Base-by-base conservation (phyloP, 1,284 basidiomycete genomes). In the Golubevia sp. region DNA sequence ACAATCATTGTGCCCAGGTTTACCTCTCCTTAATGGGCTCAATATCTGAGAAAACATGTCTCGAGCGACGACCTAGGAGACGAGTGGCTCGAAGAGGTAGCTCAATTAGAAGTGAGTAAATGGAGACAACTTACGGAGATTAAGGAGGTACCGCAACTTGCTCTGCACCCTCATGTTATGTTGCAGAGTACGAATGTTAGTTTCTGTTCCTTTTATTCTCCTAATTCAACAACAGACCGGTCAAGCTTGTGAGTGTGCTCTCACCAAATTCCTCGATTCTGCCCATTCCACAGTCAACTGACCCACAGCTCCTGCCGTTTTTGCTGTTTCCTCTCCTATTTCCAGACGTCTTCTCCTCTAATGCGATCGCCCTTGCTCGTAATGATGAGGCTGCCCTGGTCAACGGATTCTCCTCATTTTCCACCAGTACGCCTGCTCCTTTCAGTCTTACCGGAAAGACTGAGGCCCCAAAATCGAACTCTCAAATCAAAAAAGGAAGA, bases 1-100 rank as follows among this genome's bases (percentile, higher is more conserved):
- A 48, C 54, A 20, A 20, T 58, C 15, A 24, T 63, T 13, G 25
- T 63, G 4, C 61, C 58, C 38, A 50, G 61, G 11, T 63, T 63
- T 27, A 55, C n/a, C 20, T 63, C 61, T 11, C 61, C 61, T 2
- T 24, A 50, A 20, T 63, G 61, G 61, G 44, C 38, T 20, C 34
- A 58, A 13, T 56, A 63, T 63, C 56, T 63, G 23, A 48, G 15
- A 13, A 52, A 54, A 18, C 56, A 63, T 23, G 55, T 63, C 49
- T 49, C 34, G 24, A 53, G 49, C 13, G 56, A 55, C 23, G 38
- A 50, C 23, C 38, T 44, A 13, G 38, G 38, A 18, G 38, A 2
- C 18, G 11, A 13, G 38, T 44, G 38, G 38, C 18, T 44, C 13
- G 49, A 55, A 20, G 26, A 63, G 8, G 34, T 15, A 13, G 44